Conservation (phyloP, 768 basidiomycete species). For the Rubroboletus satanas region DNA sequence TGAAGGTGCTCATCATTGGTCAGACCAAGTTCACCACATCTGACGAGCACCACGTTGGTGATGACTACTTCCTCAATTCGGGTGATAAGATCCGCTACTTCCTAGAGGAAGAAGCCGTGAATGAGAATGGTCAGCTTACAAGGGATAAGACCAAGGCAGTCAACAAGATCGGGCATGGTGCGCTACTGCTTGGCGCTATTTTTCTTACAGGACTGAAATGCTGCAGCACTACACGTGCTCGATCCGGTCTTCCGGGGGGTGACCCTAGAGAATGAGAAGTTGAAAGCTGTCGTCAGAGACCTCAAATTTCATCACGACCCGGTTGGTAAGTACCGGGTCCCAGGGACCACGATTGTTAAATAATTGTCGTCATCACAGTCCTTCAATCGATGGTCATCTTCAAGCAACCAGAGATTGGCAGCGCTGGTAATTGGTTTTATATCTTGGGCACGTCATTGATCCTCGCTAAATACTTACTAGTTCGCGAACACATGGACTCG, state of each 20-base stretch:
- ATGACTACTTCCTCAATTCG: conserved; percentile 88
- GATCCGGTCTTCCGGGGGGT: conserved; percentile 78
- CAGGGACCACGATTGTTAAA: background rate
- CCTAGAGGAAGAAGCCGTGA: conserved; percentile 85
- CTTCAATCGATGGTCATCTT: conserved; percentile 95
- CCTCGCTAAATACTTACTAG: conserved; percentile 35
- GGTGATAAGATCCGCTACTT: conserved; percentile 97
- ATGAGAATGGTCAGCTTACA: conserved; percentile 62
- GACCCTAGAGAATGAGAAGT: conserved; percentile 73
- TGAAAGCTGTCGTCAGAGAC: conserved; percentile 69
- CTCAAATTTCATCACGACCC: conserved; percentile 84
- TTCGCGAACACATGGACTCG: conserved; percentile 93
- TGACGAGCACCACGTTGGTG: conserved; percentile 75
- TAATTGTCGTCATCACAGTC: conserved; percentile 39
- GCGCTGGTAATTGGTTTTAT: conserved; percentile 58
- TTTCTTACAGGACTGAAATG: conserved; percentile 1
- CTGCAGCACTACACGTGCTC: conserved; percentile 74
- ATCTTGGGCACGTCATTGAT: background rate
- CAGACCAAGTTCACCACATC: conserved; percentile 88
- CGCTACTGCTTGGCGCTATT: background rate
- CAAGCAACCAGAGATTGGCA: conserved; percentile 91
- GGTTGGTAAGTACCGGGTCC: conserved; percentile 49
- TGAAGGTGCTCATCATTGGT: background rate
- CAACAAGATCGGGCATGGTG: conserved; percentile 95
- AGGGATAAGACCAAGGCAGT: conserved; percentile 73